Percentiles rank a stretch among this genome's conserved stretches.
Evolutionary conservation across 495 filamentous ascomycete genomes (phyloP).

Genomic region (Annulohypoxylon bovei): DNA sequence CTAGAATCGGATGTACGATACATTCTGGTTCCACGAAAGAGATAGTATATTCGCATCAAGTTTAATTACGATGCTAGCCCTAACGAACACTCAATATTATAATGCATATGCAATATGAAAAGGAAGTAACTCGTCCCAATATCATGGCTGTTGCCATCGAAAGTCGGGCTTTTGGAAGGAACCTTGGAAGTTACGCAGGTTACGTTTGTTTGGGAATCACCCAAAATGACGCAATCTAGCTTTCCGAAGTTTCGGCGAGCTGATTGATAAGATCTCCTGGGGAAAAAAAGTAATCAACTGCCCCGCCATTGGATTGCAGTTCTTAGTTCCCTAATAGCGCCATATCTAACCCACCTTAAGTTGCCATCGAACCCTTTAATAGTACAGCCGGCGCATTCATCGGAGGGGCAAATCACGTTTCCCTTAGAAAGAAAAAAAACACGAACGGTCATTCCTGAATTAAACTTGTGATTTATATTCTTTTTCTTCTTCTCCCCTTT

Average conservation of each 20-base stretch:
- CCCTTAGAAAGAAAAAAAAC: neutral
- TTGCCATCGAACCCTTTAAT: neutral
- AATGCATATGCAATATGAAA: too few species aligned
- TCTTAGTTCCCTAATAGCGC: neutral
- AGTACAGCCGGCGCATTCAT: constrained; percentile 25
- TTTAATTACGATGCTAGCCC: too few species aligned
- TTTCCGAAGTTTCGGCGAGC: constrained; percentile 23
- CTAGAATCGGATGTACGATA: too few species aligned
- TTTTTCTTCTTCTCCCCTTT: neutral
- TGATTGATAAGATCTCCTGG: constrained; percentile 33
- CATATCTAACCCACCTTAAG: constrained; percentile 4
- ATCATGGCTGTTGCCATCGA: too few species aligned
- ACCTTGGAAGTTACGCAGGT: neutral
- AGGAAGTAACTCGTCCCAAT: too few species aligned
- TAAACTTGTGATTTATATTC: neutral
- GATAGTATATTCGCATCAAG: too few species aligned
- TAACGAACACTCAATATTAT: too few species aligned
- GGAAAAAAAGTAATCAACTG: constrained; percentile 44
- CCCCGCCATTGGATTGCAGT: constrained; percentile 45
- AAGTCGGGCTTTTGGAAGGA: too few species aligned
- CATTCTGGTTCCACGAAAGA: too few species aligned
- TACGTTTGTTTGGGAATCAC: constrained; percentile 4
- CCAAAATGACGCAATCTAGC: constrained; percentile 37
- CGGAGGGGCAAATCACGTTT: constrained; percentile 28
- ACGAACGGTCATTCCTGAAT: neutral